Evolutionary conservation across 2,329 filamentous ascomycete species (phyloP).

Genomic region (Fusarium nodosum): DNA sequence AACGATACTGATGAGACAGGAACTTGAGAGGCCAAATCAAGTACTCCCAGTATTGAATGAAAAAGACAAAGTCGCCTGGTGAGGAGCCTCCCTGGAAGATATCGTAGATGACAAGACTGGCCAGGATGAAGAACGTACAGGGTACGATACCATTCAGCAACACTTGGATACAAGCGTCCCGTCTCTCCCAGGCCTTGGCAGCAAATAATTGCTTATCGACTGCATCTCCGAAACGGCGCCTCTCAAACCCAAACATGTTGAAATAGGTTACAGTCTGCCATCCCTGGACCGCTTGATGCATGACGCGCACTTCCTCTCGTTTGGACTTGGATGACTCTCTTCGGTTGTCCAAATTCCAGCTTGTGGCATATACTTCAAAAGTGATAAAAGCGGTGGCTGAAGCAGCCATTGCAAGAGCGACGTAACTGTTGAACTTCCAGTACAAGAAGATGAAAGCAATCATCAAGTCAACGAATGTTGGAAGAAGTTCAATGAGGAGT

Average conservation of each 20-base stretch:
- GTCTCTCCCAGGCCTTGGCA: conserved; percentile 34
- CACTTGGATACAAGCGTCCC: conserved; percentile 43
- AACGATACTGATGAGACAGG: conserved; percentile 49
- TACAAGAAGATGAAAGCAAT: conserved; percentile 73
- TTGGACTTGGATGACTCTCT: conserved; percentile 57
- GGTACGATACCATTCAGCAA: conserved; percentile 59
- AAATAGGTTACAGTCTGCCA: conserved; percentile 70
- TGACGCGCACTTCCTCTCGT: conserved; percentile 64
- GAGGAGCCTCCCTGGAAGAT: conserved; percentile 38
- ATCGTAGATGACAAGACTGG: conserved; percentile 41
- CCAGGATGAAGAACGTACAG: conserved; percentile 56
- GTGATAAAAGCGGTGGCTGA: conserved; percentile 41
- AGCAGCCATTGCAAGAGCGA: conserved; percentile 57
- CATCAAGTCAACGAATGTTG: conserved; percentile 72
- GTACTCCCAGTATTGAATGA: conserved; percentile 73
- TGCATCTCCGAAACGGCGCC: conserved; percentile 46
- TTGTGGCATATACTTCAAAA: conserved; percentile 53
- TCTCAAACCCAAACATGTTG: conserved; percentile 54
- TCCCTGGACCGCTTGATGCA: conserved; percentile 70
- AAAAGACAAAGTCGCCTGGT: conserved; percentile 66
- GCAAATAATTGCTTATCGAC: conserved; percentile 48
- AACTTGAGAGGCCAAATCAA: conserved; percentile 58
- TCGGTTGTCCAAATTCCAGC: conserved; percentile 56
- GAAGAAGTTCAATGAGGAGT: conserved; percentile 70
- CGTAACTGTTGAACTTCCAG: conserved; percentile 72